Conservation (phyloP, 2,329 filamentous ascomycete genomes). For the Whalleya microplaca region DNA sequence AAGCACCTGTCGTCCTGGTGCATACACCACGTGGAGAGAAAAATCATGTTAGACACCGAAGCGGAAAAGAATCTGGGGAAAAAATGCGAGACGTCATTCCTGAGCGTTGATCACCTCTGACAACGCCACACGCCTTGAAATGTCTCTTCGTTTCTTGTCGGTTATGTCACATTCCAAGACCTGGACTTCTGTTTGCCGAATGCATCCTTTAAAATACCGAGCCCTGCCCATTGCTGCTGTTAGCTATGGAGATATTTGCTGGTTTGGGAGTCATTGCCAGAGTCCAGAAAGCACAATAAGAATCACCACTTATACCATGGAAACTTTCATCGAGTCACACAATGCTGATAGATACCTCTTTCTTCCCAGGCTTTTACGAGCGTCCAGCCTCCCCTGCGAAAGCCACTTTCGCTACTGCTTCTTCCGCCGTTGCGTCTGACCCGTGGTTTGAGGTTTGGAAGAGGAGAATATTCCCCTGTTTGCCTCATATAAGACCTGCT, state of each 20-base stretch:
- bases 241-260: slow-evolving; percentile 11
- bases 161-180: slow-evolving; percentile 27
- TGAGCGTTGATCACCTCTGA: slow-evolving; percentile 34
- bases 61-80: slow-evolving; percentile 15
- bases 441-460: slow-evolving; percentile 34
- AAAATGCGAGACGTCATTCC: slow-evolving; percentile 33
- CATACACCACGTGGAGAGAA: slow-evolving; percentile 28
- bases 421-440: slow-evolving; percentile 15
- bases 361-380: slow-evolving; percentile 34
- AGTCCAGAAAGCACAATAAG: slow-evolving; percentile 4
- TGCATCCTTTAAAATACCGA: slow-evolving; percentile 28
- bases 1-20: background rate
- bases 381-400: slow-evolving; percentile 29
- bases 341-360: slow-evolving; percentile 37
- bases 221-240: slow-evolving; percentile 13
- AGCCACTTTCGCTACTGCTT: slow-evolving; percentile 21
- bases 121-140: slow-evolving; percentile 32
- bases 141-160: slow-evolving; percentile 27
- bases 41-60: slow-evolving; percentile 5
- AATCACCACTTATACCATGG: slow-evolving; percentile 29
- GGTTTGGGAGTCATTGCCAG: slow-evolving; percentile 12
- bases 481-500: slow-evolving; percentile 28
- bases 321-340: slow-evolving; percentile 27
- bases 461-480: slow-evolving; percentile 35
- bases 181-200: slow-evolving; percentile 9